Conservation (phyloP, 441 rosid species). For the Aquilaria agallochum region DNA sequence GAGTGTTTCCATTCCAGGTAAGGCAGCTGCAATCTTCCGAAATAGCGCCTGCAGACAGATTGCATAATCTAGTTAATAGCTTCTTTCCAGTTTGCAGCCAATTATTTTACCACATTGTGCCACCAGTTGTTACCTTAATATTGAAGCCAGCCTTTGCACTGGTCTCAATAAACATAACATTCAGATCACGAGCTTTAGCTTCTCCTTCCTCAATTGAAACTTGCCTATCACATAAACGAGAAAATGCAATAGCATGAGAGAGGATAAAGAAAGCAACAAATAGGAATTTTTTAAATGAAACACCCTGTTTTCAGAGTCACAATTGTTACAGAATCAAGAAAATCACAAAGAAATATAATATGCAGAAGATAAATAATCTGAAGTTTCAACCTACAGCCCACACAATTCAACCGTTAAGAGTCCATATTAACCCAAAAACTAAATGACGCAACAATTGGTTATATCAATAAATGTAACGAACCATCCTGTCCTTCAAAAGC, state of each 20-base stretch:
- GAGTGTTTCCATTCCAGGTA: constrained; percentile 94
- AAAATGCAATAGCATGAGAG: constrained; percentile 7
- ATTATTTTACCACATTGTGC: too few species aligned
- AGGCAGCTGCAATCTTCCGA: constrained; percentile 90
- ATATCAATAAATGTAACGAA: too few species aligned
- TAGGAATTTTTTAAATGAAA: too few species aligned
- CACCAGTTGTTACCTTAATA: constrained; percentile 50
- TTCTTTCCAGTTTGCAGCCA: not conserved
- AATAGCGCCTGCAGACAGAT: constrained; percentile 56
- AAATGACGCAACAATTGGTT: too few species aligned
- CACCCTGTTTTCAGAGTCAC: too few species aligned
- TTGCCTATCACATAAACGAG: constrained; percentile 54
- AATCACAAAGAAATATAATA: too few species aligned
- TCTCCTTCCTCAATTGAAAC: constrained; percentile 96
- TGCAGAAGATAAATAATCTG: too few species aligned
- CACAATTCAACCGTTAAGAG: too few species aligned
- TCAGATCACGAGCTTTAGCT: constrained; percentile 79
- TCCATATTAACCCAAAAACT: too few species aligned
- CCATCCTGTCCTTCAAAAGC: too few species aligned
- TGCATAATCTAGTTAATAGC: constrained; percentile 1
- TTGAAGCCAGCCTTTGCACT: constrained; percentile 98
- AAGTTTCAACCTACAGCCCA: too few species aligned
- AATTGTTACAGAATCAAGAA: too few species aligned
- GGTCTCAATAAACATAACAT: constrained; percentile 92
- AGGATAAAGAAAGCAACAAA: not conserved